Evolutionary conservation across 345 rosid genomes (phyloP).

Genomic region (Toxicodendron radicans): DNA sequence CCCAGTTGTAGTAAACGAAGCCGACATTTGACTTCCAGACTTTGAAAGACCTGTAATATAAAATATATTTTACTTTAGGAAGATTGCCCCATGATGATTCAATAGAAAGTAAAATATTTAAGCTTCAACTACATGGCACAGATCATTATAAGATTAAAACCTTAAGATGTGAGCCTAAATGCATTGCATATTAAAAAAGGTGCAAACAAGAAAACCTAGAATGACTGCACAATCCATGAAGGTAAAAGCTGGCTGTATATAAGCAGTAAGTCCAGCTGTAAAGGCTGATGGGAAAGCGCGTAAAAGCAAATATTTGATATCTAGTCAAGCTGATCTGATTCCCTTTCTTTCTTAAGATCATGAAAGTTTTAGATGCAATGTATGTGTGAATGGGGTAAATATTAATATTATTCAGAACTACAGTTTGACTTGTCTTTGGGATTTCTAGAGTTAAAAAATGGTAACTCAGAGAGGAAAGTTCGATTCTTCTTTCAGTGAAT

Average conservation of each 20-base stretch:
- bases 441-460: too few relatives aligned
- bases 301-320: not conserved
- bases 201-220: slow-evolving; percentile 2
- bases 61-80: slow-evolving; percentile 12
- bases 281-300: slow-evolving; percentile 1
- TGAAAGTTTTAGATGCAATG: slow-evolving; percentile 18
- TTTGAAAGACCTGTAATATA: slow-evolving; percentile 51
- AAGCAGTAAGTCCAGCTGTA: slow-evolving; percentile 24
- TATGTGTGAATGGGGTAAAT: not conserved
- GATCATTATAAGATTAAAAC: slow-evolving; percentile 13
- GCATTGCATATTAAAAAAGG: not conserved
- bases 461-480: too few relatives aligned
- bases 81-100: slow-evolving; percentile 9
- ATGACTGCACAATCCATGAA: not conserved
- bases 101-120: slow-evolving; percentile 8
- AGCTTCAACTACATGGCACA: not conserved
- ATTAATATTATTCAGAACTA: not conserved
- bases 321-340: not conserved
- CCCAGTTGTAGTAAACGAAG: slow-evolving; percentile 65
- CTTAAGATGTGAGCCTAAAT: slow-evolving; percentile 6
- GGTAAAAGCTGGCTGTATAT: not conserved
- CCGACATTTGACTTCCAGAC: slow-evolving; percentile 74
- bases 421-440: not conserved
- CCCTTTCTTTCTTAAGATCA: not conserved
- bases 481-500: not conserved